Percentiles rank a stretch among this genome's conserved stretches.
Conservation (phyloP, 495 filamentous ascomycete genomes). For the Trichocladium uniseriatum region DNA sequence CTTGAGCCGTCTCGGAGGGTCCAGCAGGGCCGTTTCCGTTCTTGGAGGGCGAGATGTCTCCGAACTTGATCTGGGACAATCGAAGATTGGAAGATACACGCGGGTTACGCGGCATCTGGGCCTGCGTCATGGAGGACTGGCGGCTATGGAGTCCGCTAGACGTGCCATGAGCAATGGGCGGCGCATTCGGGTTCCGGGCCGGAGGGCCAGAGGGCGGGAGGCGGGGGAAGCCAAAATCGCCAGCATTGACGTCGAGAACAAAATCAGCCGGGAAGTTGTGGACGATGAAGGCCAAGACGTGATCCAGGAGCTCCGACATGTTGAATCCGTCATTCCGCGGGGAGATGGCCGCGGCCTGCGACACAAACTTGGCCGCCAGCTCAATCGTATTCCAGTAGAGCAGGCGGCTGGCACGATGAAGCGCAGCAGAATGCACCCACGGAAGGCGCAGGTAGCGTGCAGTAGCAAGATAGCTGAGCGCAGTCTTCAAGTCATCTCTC, state of each 20-base stretch:
- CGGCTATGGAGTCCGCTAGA: constrained; percentile 18
- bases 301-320: constrained; percentile 25
- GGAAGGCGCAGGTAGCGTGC: constrained; percentile 41
- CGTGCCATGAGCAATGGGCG: constrained; percentile 30
- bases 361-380: constrained; percentile 33
- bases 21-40: constrained; percentile 15
- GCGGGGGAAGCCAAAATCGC: constrained; percentile 30
- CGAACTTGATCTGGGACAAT: constrained; percentile 55
- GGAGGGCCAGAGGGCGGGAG: constrained; percentile 14
- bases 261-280: constrained; percentile 41
- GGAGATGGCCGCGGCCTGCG: constrained; percentile 19
- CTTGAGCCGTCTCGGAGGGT: not conserved
- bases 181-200: constrained; percentile 10
- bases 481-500: constrained; percentile 37
- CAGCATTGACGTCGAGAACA: constrained; percentile 35
- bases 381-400: constrained; percentile 49
- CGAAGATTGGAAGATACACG: constrained; percentile 35
- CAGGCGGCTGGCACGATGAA: constrained; percentile 38
- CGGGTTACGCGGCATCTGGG: constrained; percentile 18
- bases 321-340: constrained; percentile 8
- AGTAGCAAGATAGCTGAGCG: constrained; percentile 44
- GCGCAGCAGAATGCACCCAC: constrained; percentile 33
- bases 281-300: constrained; percentile 36
- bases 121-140: constrained; percentile 14
- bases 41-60: constrained; percentile 47